Percentiles rank a stretch among this genome's conserved stretches.
Conservation (phyloP, 345 rosid species). For the Kernera saxatilis region DNA sequence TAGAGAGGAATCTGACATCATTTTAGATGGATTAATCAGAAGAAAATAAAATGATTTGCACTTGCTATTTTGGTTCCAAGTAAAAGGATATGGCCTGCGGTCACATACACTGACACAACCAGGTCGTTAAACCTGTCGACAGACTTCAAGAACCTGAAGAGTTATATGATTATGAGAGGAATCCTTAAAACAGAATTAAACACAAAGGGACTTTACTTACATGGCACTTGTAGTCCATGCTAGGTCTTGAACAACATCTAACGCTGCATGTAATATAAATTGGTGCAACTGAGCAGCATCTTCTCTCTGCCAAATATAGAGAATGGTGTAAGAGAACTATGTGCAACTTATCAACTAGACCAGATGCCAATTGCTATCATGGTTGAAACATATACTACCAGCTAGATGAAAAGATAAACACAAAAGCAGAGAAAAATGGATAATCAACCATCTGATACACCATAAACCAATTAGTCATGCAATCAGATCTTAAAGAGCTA, state of each 20-base stretch:
- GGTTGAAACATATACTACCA: background rate
- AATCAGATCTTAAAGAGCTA: background rate
- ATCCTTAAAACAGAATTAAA: too few relatives aligned
- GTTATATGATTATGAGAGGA: background rate
- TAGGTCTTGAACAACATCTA: conserved; percentile 88
- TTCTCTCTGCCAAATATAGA: conserved; percentile 60
- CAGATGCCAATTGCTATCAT: background rate
- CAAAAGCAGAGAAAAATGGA: background rate
- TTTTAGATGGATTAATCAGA: background rate
- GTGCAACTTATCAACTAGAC: background rate
- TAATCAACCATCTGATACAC: background rate
- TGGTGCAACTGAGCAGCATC: conserved; percentile 95
- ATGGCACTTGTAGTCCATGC: conserved; percentile 97
- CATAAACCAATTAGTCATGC: background rate
- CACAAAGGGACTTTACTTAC: conserved; percentile 38
- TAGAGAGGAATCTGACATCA: background rate
- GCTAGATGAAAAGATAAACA: background rate
- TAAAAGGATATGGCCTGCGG: conserved; percentile 90
- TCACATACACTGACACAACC: conserved; percentile 89
- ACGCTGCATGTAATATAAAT: conserved; percentile 85
- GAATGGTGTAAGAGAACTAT: conserved; percentile 4
- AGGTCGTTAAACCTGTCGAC: conserved; percentile 89
- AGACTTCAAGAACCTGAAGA: conserved; percentile 73
- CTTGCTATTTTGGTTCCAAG: background rate
- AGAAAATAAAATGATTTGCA: background rate